Conservation (phyloP, 2,329 filamentous ascomycete genomes). For the Beauveria varroae region DNA sequence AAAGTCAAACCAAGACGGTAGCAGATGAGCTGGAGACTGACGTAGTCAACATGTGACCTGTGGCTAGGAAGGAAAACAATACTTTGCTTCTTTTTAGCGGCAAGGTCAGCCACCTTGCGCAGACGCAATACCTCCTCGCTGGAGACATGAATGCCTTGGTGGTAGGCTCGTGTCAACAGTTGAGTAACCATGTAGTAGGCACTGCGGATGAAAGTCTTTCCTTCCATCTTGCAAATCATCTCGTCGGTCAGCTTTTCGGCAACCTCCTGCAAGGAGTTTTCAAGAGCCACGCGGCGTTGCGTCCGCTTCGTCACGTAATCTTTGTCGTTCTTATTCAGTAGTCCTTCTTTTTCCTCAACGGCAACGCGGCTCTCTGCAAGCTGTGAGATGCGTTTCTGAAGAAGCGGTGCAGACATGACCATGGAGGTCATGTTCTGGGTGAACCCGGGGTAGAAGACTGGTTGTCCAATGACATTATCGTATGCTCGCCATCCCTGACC, state of each 20-base stretch:
- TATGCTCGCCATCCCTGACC: slow-evolving; percentile 95
- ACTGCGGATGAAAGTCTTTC: slow-evolving; percentile 80
- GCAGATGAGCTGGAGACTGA: slow-evolving; percentile 90
- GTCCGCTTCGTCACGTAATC: slow-evolving; percentile 43
- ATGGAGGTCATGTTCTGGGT: slow-evolving; percentile 78
- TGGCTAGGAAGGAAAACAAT: slow-evolving; percentile 95
- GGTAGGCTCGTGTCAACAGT: slow-evolving; percentile 84
- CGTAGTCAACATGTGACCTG: slow-evolving; percentile 91
- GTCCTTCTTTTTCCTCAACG: slow-evolving; percentile 69
- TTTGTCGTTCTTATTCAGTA: slow-evolving; percentile 49
- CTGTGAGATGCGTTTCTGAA: slow-evolving; percentile 67
- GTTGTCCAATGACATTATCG: slow-evolving; percentile 81
- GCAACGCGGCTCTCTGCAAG: slow-evolving; percentile 67
- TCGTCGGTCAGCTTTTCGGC: slow-evolving; percentile 80
- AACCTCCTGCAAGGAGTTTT: slow-evolving; percentile 67
- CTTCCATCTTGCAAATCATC: slow-evolving; percentile 99
- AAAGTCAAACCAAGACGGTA: slow-evolving; percentile 84
- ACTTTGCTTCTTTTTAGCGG: slow-evolving; percentile 81
- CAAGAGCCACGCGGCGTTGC: slow-evolving; percentile 56
- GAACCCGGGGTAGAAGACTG: slow-evolving; percentile 89
- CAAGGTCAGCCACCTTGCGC: slow-evolving; percentile 72
- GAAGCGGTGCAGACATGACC: slow-evolving; percentile 67
- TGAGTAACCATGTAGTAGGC: slow-evolving; percentile 89
- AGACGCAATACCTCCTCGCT: slow-evolving; percentile 86
- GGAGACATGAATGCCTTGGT: slow-evolving; percentile 94